A percentile compares a stretch with the other conserved stretches of the same genome.
Evolutionary conservation across 2,329 filamentous ascomycete genomes (phyloP).

Genomic region (Thielaviopsis punctulata): DNA sequence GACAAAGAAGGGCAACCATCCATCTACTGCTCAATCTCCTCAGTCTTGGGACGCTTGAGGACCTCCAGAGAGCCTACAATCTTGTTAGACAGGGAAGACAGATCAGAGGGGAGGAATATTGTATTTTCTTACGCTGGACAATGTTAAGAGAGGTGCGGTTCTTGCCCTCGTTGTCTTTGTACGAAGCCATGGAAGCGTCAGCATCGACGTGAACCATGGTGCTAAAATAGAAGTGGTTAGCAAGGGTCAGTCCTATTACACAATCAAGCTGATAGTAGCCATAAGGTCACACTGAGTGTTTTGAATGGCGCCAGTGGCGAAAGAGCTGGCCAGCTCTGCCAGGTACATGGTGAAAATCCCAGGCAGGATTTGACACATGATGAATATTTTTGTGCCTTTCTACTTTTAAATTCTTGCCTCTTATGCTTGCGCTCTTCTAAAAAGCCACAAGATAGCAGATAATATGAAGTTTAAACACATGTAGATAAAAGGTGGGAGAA

Average conservation of each 20-base stretch:
- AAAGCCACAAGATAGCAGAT: too few relatives aligned
- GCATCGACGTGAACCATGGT: slow-evolving; percentile 70
- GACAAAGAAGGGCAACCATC: not conserved
- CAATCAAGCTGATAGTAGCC: too few relatives aligned
- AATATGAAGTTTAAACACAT: too few relatives aligned
- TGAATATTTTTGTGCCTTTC: too few relatives aligned
- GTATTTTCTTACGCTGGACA: slow-evolving; percentile 52
- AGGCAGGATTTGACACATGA: too few relatives aligned
- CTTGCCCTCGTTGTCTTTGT: slow-evolving; percentile 47
- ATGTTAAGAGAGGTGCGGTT: slow-evolving; percentile 48
- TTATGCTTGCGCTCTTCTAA: too few relatives aligned
- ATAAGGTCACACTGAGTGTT: not conserved
- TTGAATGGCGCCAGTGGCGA: too few relatives aligned
- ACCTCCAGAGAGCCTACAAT: slow-evolving; percentile 27
- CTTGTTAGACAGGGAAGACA: slow-evolving; percentile 12
- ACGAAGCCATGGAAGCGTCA: slow-evolving; percentile 52
- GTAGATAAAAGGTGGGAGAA: not conserved
- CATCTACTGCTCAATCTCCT: slow-evolving; percentile 6
- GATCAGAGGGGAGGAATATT: not conserved
- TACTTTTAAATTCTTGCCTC: too few relatives aligned
- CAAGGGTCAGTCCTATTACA: too few relatives aligned
- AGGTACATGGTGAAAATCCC: too few relatives aligned
- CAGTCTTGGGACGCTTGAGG: slow-evolving; percentile 23
- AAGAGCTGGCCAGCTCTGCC: too few relatives aligned
- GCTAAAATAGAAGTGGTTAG: slow-evolving; percentile 27